phyloP scores from a whole-genome alignment of 2,329 filamentous ascomycete species.

The Uncinocarpus reesii region DNA sequence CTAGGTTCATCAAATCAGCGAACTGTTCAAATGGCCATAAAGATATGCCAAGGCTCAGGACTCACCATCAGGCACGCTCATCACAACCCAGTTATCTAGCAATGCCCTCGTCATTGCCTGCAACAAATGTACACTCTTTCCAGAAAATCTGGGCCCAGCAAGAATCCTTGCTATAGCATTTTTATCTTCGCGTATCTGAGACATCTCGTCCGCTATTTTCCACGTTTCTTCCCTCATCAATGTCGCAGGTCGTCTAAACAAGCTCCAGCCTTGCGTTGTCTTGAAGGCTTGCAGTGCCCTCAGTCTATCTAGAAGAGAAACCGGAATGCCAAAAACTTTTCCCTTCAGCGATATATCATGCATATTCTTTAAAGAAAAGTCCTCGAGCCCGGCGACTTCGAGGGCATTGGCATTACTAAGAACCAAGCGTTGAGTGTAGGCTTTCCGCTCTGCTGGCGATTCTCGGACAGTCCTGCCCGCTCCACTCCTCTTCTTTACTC shows the following conservation, averaged over 20 bases:
- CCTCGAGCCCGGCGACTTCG: constrained; percentile 57
- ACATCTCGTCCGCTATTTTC: constrained; percentile 55
- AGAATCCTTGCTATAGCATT: constrained; percentile 46
- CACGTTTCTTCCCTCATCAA: constrained; percentile 71
- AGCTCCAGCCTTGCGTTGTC: constrained; percentile 71
- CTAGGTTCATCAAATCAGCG: constrained; percentile 36
- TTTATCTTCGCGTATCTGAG: constrained; percentile 29
- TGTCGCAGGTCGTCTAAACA: constrained; percentile 73
- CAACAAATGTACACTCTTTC: constrained; percentile 78
- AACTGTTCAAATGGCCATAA: background rate
- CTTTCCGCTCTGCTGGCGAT: constrained; percentile 70
- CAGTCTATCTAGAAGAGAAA: constrained; percentile 64
- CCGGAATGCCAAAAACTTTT: constrained; percentile 59
- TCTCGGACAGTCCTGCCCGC: constrained; percentile 45
- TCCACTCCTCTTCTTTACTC: constrained; percentile 37
- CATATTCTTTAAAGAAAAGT: constrained; percentile 49
- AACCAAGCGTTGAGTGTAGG: constrained; percentile 75
- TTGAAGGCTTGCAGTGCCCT: constrained; percentile 85
- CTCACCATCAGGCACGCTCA: constrained; percentile 81
- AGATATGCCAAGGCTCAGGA: background rate
- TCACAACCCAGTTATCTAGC: constrained; percentile 75
- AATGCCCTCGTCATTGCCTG: constrained; percentile 76
- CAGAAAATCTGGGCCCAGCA: constrained; percentile 61
- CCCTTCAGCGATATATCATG: constrained; percentile 49
- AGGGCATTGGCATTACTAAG: constrained; percentile 91